Evolutionary conservation across 306 rosid species (phyloP), one percentile per base, ranked within the genome.

Genomic region (Delonix regia): DNA sequence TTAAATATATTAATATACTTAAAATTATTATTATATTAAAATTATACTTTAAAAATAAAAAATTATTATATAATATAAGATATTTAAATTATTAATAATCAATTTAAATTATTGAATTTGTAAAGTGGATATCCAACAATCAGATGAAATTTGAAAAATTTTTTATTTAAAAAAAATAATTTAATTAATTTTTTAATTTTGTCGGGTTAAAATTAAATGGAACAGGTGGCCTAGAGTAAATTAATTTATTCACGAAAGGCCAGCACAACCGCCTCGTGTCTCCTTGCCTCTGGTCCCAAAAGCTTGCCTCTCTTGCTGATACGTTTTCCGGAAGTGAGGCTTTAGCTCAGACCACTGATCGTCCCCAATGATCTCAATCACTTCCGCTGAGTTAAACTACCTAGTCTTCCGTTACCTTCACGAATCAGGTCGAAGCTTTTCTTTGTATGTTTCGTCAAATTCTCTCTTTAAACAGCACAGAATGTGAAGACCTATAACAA

Each of bases 381-480:
- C 82, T 78, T 87, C 90, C 61, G 36, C 73, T 69, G 94, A 90
- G 62, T 68, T 90, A 52, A 90, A 90, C 87, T 66, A 66, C 49
- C 51, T 66, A 11, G n/a, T 90, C 55, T 88, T 90, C 78, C 92
- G 89, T 51, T 88, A 86, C 77, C 89, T 90, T 19, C 92, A 88
- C 57, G 90, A 88, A 86, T 88, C 90, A 81, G 92, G 90, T 82
- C 25, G 33, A 1, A 22, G 14, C 21, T 25, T 24, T 15, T 34
- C 47, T 36, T 21, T 52, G 45, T 5, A 7, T 19, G 21, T 33
- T 2, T 66, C 28, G 4, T 69, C 56, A 1, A 3, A 34, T 14
- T 33, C 45, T 0, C n/a, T 6, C 53, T 30, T 52, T 44, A 51
- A 24, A 44, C 39, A 15, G 74, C 62, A 4, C 11, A 51, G 27